Conservation (phyloP, 2,329 filamentous ascomycete species). For the Penicillium psychrosexuale region DNA sequence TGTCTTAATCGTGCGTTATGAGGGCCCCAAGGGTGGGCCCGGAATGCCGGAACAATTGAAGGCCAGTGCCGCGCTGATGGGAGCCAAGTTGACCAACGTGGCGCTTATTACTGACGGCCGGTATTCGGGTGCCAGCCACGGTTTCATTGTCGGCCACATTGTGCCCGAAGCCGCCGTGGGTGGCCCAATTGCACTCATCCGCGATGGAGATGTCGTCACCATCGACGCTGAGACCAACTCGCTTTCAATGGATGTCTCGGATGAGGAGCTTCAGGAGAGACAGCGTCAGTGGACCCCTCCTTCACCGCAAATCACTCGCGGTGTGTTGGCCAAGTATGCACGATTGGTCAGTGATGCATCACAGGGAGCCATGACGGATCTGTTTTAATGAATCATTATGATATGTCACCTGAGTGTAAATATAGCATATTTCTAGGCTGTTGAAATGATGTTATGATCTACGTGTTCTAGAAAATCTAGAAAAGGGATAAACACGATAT, state of each 20-base stretch:
- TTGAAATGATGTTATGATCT: slow-evolving; percentile 3
- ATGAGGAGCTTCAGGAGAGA: slow-evolving; percentile 66
- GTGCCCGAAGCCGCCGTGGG: slow-evolving; percentile 84
- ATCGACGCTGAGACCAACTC: slow-evolving; percentile 79
- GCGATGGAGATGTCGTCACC: slow-evolving; percentile 74
- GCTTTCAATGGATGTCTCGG: slow-evolving; percentile 67
- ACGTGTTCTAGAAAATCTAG: neutral
- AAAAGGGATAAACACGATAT: neutral
- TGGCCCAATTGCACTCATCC: slow-evolving; percentile 79
- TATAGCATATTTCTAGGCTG: neutral
- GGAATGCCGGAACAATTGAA: slow-evolving; percentile 96
- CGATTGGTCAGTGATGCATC: slow-evolving; percentile 84
- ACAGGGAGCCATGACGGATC: slow-evolving; percentile 84
- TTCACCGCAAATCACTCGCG: slow-evolving; percentile 69
- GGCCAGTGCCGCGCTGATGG: slow-evolving; percentile 87
- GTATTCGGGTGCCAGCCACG: slow-evolving; percentile 83
- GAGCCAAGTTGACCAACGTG: slow-evolving; percentile 80
- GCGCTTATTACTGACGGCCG: slow-evolving; percentile 89
- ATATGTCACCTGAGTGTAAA: neutral
- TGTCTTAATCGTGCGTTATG: slow-evolving; percentile 87
- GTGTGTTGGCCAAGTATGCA: slow-evolving; percentile 87
- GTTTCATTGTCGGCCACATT: slow-evolving; percentile 91
- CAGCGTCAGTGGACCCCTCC: slow-evolving; percentile 68
- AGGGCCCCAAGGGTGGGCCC: slow-evolving; percentile 87
- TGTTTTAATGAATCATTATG: slow-evolving; percentile 40